phyloP scores from a whole-genome alignment of 495 filamentous ascomycete genomes.

The Aspergillus mulundensis region DNA sequence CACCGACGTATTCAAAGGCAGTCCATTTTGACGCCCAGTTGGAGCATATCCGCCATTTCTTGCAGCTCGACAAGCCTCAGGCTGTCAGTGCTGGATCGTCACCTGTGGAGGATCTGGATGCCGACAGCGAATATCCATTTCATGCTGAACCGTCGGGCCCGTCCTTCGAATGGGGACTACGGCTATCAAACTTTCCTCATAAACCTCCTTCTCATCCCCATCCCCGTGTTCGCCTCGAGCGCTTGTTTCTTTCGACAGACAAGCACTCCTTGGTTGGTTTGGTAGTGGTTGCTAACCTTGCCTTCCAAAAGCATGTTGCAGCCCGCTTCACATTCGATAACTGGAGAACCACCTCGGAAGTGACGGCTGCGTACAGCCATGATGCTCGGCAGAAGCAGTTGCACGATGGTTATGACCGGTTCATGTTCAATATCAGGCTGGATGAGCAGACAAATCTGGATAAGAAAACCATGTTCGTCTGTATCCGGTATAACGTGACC shows the following conservation, averaged over 20 bases:
- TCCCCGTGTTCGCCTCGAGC: constrained; percentile 70
- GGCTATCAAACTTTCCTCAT: constrained; percentile 74
- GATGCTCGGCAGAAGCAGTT: constrained; percentile 66
- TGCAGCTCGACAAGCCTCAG: constrained; percentile 86
- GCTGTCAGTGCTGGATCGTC: constrained; percentile 96
- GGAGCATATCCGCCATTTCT: constrained; percentile 92
- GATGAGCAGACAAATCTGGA: constrained; percentile 88
- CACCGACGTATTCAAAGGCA: constrained; percentile 88
- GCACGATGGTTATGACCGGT: constrained; percentile 73
- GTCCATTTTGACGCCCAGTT: constrained; percentile 95
- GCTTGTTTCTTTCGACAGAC: constrained; percentile 80
- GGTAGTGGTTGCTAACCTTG: constrained; percentile 79
- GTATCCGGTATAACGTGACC: constrained; percentile 80
- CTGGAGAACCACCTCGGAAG: constrained; percentile 97
- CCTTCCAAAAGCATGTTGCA: constrained; percentile 83
- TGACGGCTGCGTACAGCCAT: constrained; percentile 79
- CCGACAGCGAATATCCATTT: constrained; percentile 85
- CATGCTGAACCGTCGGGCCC: constrained; percentile 49
- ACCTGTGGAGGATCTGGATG: constrained; percentile 79
- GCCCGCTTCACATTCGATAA: constrained; percentile 94
- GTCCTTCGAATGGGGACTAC: constrained; percentile 82
- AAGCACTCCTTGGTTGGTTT: constrained; percentile 79
- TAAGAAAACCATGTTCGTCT: constrained; percentile 83
- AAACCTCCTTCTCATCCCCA: constrained; percentile 59
- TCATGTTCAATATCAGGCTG: constrained; percentile 90